Conservation (phyloP, 179 eudicot genomes). For the Vitellaria paradoxa region DNA sequence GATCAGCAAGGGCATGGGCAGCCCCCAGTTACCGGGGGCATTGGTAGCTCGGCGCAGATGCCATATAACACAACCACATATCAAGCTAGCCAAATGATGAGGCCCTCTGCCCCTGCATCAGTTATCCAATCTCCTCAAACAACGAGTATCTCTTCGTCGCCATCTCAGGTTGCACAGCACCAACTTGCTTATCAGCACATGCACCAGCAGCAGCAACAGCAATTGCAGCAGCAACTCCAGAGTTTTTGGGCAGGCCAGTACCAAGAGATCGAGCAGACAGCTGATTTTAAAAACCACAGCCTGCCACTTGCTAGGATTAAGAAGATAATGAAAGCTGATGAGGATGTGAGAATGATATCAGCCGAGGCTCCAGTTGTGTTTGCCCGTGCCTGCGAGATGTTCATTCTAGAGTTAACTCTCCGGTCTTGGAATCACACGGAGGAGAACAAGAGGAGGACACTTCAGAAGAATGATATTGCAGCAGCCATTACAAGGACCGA, state of each 20-base stretch:
- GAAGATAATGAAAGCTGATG: slow-evolving; percentile 64
- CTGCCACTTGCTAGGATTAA: slow-evolving; percentile 65
- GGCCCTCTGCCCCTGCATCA: slow-evolving; percentile 44
- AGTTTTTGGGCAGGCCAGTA: slow-evolving; percentile 45
- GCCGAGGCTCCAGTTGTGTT: slow-evolving; percentile 61
- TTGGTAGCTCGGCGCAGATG: slow-evolving; percentile 48
- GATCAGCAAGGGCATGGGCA: slow-evolving; percentile 79
- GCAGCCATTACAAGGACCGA: slow-evolving; percentile 54
- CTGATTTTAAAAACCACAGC: slow-evolving; percentile 53
- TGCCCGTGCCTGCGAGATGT: slow-evolving; percentile 60
- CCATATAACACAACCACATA: slow-evolving; percentile 48
- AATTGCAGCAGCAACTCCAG: slow-evolving; percentile 43
- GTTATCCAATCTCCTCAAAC: slow-evolving; percentile 39
- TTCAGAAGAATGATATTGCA: slow-evolving; percentile 57
- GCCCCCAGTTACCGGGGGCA: slow-evolving; percentile 42
- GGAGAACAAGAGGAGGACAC: slow-evolving; percentile 55
- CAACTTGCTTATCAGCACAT: slow-evolving; percentile 84
- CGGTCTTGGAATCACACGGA: slow-evolving; percentile 56
- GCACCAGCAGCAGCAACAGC: slow-evolving; percentile 74
- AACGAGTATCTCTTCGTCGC: slow-evolving; percentile 27
- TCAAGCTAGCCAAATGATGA: slow-evolving; percentile 62
- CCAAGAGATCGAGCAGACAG: slow-evolving; percentile 38
- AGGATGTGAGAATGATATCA: slow-evolving; percentile 61
- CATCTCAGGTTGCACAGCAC: slow-evolving; percentile 65
- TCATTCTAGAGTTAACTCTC: slow-evolving; percentile 53